These are phyloP conservation scores for Fistulinella prunicolor DNA, from an alignment of 768 basidiomycete genomes.

Conservation along the genomic window DNA sequence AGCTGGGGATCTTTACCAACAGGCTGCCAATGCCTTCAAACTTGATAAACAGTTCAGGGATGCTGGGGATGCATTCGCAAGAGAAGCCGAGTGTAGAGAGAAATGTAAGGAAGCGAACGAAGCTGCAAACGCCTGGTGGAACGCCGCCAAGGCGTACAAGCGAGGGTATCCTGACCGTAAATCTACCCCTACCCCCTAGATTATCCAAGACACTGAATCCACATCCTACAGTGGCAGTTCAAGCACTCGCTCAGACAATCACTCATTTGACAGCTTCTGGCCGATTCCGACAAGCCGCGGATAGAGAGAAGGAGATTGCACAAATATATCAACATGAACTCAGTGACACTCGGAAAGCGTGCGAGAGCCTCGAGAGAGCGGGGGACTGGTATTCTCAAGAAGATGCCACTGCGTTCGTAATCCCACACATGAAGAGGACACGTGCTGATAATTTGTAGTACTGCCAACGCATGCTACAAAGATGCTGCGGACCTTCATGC, in stretches of 20 bases:
- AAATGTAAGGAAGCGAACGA: conserved; percentile 85
- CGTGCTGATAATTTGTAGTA: conserved; percentile 47
- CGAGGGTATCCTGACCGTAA: conserved; percentile 79
- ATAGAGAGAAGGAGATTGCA: conserved; percentile 96
- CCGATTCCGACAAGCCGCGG: conserved; percentile 95
- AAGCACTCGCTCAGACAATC: conserved; percentile 83
- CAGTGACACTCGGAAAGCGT: conserved; percentile 78
- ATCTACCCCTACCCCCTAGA: conserved; percentile 23
- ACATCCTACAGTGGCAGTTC: conserved; percentile 70
- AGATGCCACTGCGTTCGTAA: conserved; percentile 88
- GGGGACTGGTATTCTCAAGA: conserved; percentile 98
- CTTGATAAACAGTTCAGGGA: conserved; percentile 90
- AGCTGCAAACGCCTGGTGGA: conserved; percentile 99
- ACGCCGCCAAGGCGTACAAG: conserved; percentile 95
- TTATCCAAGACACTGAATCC: conserved; percentile 8
- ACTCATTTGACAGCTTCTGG: conserved; percentile 78
- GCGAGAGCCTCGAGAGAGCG: conserved; percentile 87
- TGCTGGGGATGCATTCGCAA: conserved; percentile 87
- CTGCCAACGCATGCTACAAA: conserved; percentile 93
- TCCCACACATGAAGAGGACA: neutral
- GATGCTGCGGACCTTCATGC: conserved; percentile 95
- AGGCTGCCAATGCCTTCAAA: conserved; percentile 92
- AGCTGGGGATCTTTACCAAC: conserved; percentile 91
- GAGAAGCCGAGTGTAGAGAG: conserved; percentile 93
- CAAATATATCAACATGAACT: conserved; percentile 87